A percentile compares a stretch with the other conserved stretches of the same genome.
These are phyloP conservation scores for Rhodocollybia butyracea DNA, from an alignment of 768 basidiomycete genomes.

Conservation along the genomic window DNA sequence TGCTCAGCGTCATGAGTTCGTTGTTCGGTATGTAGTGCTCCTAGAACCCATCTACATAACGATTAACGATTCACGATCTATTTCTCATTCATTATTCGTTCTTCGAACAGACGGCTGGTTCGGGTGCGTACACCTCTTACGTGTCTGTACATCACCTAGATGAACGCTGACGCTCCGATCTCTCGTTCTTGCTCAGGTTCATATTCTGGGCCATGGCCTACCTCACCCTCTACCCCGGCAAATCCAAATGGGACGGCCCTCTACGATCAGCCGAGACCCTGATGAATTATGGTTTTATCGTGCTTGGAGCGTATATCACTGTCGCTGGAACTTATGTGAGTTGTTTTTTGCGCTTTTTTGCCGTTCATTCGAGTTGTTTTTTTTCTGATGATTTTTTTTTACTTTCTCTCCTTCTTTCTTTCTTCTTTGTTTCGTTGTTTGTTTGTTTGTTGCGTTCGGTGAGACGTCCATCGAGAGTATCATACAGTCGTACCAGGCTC, in stretches of 20 bases:
- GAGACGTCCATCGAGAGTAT: slow-evolving; percentile 35
- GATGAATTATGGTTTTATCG: slow-evolving; percentile 33
- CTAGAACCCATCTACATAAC: too few species aligned
- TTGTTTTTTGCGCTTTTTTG: neutral
- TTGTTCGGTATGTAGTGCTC: slow-evolving; percentile 35
- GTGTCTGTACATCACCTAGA: neutral
- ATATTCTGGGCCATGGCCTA: slow-evolving; percentile 46
- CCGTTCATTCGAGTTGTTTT: neutral
- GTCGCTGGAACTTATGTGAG: slow-evolving; percentile 38
- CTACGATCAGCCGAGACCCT: slow-evolving; percentile 30
- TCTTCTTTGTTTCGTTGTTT: slow-evolving; percentile 5
- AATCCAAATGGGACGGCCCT: slow-evolving; percentile 29
- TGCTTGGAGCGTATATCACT: slow-evolving; percentile 34
- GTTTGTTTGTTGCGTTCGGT: too few species aligned
- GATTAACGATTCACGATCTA: neutral
- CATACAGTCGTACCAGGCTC: slow-evolving; percentile 26
- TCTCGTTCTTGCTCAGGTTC: slow-evolving; percentile 23
- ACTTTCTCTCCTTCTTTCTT: slow-evolving; percentile 14
- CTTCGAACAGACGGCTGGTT: slow-evolving; percentile 27
- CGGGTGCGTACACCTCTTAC: slow-evolving; percentile 19
- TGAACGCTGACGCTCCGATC: neutral
- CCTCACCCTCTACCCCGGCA: slow-evolving; percentile 33
- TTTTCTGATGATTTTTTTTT: slow-evolving; percentile 9
- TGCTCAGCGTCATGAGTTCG: slow-evolving; percentile 38
- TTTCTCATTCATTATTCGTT: neutral